Evolutionary conservation across 805 yeast genomes (phyloP).

Genomic region (Sporopachydermia quercuum): DNA sequence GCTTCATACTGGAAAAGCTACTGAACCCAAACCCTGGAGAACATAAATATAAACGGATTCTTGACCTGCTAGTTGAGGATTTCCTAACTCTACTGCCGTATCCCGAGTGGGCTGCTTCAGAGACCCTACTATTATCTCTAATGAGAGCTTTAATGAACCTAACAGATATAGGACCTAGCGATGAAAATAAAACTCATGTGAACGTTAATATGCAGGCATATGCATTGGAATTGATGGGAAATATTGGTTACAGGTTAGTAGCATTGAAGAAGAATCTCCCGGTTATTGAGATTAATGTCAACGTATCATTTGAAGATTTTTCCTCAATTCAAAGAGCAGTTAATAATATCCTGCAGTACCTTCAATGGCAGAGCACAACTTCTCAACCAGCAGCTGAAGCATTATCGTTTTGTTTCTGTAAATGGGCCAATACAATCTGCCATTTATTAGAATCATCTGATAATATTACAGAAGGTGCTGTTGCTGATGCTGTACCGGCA

Average conservation of each 20-base stretch:
- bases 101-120: constrained; percentile 55
- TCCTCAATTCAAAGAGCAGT: not conserved
- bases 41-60: constrained; percentile 15
- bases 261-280: constrained; percentile 17
- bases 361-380: not conserved
- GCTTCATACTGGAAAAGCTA: constrained; percentile 19
- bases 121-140: constrained; percentile 30
- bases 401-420: not conserved
- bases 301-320: not conserved
- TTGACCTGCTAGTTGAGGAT: constrained; percentile 47
- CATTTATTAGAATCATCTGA: not conserved
- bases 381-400: no score
- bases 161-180: constrained; percentile 13
- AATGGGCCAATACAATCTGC: not conserved
- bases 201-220: constrained; percentile 29
- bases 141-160: constrained; percentile 25
- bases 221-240: constrained; percentile 46
- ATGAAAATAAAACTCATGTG: constrained; percentile 22
- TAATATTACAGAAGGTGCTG: constrained; percentile 3
- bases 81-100: constrained; percentile 29
- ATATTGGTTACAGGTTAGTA: constrained; percentile 37
- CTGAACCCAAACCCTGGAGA: constrained; percentile 13
- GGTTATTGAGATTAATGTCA: not conserved
- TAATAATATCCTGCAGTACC: no score
- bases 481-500: constrained; percentile 4